Evolutionary conservation across 805 yeast genomes (phyloP).

Genomic region (Candida krabiensis): DNA sequence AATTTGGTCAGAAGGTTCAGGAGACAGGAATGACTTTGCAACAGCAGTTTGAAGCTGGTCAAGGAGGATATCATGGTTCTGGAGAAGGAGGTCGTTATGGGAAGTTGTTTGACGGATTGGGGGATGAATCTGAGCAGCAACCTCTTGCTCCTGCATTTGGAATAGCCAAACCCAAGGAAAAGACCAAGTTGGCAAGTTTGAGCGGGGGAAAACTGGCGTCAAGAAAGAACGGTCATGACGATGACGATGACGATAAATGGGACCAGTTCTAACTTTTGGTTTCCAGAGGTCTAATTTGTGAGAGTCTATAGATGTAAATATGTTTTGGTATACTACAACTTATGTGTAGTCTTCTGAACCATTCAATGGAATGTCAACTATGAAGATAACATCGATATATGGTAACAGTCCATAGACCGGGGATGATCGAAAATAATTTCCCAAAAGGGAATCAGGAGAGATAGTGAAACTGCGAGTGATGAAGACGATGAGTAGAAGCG

Average conservation of each 20-base stretch:
- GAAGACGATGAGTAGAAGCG: no score
- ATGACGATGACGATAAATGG: constrained; percentile 64
- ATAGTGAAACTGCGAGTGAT: no score
- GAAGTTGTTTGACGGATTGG: constrained; percentile 57
- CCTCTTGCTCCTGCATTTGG: constrained; percentile 69
- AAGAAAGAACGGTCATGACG: constrained; percentile 35
- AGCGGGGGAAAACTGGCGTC: constrained; percentile 27
- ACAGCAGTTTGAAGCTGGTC: constrained; percentile 51
- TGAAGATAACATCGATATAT: no score
- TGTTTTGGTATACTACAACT: no score
- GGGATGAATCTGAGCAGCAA: constrained; percentile 35
- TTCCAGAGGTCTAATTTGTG: background rate
- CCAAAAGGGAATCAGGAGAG: no score
- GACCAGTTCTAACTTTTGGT: constrained; percentile 50
- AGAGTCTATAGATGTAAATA: no score
- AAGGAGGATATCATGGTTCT: constrained; percentile 20
- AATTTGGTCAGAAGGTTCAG: constrained; percentile 92
- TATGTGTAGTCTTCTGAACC: no score
- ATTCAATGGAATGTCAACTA: no score
- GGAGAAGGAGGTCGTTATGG: constrained; percentile 41
- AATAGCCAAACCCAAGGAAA: constrained; percentile 51
- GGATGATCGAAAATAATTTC: no score
- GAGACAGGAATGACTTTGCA: constrained; percentile 80
- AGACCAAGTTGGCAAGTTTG: constrained; percentile 56
- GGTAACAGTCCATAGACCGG: no score